phyloP scores from a whole-genome alignment of 495 filamentous ascomycete species.

The Penicillium salamii region DNA sequence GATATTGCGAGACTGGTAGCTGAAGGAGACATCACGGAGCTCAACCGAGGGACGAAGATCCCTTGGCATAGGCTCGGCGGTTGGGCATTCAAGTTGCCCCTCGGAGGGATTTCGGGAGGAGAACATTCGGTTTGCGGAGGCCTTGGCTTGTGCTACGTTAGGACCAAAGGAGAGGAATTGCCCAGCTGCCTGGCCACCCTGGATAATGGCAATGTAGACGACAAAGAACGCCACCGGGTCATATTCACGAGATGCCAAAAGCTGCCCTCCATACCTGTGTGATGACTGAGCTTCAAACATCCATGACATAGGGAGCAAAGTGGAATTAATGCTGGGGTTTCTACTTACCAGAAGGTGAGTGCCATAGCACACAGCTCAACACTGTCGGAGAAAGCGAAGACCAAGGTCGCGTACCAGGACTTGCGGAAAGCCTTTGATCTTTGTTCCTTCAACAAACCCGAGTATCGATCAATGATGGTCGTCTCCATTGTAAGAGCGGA shows the following conservation, averaged over 20 bases:
- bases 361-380: slow-evolving; percentile 52
- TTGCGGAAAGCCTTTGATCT: slow-evolving; percentile 49
- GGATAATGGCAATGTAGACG: slow-evolving; percentile 58
- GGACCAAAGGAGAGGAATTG: slow-evolving; percentile 49
- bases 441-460: slow-evolving; percentile 47
- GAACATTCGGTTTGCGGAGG: slow-evolving; percentile 56
- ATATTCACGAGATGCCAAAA: slow-evolving; percentile 52
- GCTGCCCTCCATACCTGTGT: slow-evolving; percentile 46
- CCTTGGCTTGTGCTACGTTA: slow-evolving; percentile 55
- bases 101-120: slow-evolving; percentile 3
- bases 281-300: too few species aligned
- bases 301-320: too few species aligned
- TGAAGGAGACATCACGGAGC: slow-evolving; percentile 56
- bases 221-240: slow-evolving; percentile 52
- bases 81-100: background rate
- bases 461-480: slow-evolving; percentile 46
- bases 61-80: background rate
- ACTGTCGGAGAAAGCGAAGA: slow-evolving; percentile 39
- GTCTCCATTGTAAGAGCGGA: slow-evolving; percentile 52
- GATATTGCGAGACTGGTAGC: slow-evolving; percentile 53
- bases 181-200: slow-evolving; percentile 52
- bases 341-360: slow-evolving; percentile 49
- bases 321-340: too few species aligned
- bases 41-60: slow-evolving; percentile 8
- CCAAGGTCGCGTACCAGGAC: slow-evolving; percentile 41